Conservation (phyloP, 2,329 filamentous ascomycete species). For the Pyricularia sp. region DNA sequence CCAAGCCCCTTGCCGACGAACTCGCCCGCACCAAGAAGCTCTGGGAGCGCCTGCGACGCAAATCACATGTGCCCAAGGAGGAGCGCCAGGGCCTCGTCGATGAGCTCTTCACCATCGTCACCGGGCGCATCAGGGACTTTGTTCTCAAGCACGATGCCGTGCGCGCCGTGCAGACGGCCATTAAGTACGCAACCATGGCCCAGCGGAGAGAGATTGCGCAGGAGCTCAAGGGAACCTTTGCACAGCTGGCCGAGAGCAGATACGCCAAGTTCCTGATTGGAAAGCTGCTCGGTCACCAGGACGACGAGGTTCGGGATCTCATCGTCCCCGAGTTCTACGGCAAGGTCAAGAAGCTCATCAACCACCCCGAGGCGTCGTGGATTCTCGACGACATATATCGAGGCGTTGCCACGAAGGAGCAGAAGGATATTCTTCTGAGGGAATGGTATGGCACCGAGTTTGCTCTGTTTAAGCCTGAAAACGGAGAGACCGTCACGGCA, state of each 20-base stretch:
- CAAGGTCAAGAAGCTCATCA: conserved; percentile 81
- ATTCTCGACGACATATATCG: conserved; percentile 96
- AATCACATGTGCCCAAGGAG: conserved; percentile 83
- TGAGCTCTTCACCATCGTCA: conserved; percentile 85
- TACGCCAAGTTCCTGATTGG: conserved; percentile 97
- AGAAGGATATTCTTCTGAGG: conserved; percentile 72
- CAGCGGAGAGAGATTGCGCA: conserved; percentile 77
- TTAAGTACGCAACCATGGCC: conserved; percentile 83
- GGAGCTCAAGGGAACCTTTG: conserved; percentile 77
- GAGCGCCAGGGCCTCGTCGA: conserved; percentile 77
- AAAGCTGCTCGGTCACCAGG: conserved; percentile 87
- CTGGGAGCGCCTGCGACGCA: conserved; percentile 85
- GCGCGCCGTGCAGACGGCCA: conserved; percentile 87
- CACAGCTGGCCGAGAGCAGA: conserved; percentile 77
- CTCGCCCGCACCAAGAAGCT: conserved; percentile 87
- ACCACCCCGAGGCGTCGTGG: conserved; percentile 93
- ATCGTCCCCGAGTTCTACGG: conserved; percentile 94
- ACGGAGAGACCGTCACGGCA: conserved; percentile 31
- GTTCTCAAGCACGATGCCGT: conserved; percentile 98
- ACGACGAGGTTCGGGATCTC: conserved; percentile 72
- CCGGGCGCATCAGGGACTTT: conserved; percentile 83
- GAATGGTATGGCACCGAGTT: conserved; percentile 98
- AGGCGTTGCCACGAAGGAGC: conserved; percentile 69
- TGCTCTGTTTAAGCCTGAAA: conserved; percentile 44
- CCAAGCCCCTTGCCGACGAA: conserved; percentile 85